Percentiles rank a stretch among this genome's conserved stretches.
Conservation (phyloP, 495 filamentous ascomycete genomes). For the Aspergillus haitiensis region DNA sequence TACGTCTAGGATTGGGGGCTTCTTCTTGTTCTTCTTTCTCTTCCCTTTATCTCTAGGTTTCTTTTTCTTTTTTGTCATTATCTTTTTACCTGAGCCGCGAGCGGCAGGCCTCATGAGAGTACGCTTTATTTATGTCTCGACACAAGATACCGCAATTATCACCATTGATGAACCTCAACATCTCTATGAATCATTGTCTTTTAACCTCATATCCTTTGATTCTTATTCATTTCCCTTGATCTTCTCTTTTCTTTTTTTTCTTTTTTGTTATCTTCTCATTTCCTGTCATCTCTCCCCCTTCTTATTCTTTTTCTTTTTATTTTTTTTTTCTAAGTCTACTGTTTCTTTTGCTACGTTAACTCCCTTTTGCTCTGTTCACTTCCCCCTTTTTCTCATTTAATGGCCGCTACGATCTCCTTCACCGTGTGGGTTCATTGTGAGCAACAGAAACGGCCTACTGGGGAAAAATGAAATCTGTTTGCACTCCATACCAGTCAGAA, state of each 20-base stretch:
- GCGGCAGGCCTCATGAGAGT: slow-evolving; percentile 30
- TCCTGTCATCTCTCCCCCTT: background rate
- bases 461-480: background rate
- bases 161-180: slow-evolving; percentile 28
- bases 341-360: background rate
- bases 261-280: too few relatives aligned
- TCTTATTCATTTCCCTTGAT: background rate
- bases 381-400: background rate
- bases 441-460: background rate
- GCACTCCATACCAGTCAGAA: background rate
- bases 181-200: slow-evolving; percentile 19
- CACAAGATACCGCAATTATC: slow-evolving; percentile 33
- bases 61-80: slow-evolving; percentile 16
- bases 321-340: too few relatives aligned
- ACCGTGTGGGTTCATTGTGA: slow-evolving; percentile 3
- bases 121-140: slow-evolving; percentile 32
- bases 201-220: background rate
- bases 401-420: slow-evolving; percentile 14
- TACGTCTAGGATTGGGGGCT: slow-evolving; percentile 17
- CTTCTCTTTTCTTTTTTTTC: slow-evolving; percentile 2
- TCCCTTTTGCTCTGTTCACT: slow-evolving; percentile 1
- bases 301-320: background rate
- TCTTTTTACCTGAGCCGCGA: slow-evolving; percentile 23
- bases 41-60: slow-evolving; percentile 4
- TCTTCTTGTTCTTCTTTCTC: slow-evolving; percentile 4